These are phyloP conservation scores for Puccinia horiana DNA, from an alignment of 1,284 basidiomycete genomes.

Conservation along the genomic window DNA sequence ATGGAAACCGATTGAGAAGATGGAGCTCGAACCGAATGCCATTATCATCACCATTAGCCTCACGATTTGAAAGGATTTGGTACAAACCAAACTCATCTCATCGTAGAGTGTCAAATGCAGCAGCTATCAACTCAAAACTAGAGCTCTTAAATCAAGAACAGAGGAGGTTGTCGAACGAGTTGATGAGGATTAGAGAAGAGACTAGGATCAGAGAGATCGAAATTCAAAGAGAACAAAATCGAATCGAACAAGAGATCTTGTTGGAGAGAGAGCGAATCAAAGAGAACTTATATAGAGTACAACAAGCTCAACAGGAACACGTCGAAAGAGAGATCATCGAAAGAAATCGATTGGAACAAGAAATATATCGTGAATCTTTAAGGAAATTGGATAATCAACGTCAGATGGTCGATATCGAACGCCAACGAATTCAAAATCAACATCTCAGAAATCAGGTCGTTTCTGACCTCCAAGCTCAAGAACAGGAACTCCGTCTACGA, in stretches of 20 bases:
- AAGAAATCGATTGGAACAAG: conserved; percentile 47
- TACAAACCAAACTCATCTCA: conserved; percentile 27
- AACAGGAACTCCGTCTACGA: conserved; percentile 41
- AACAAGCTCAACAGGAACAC: conserved; percentile 47
- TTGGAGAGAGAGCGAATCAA: conserved; percentile 35
- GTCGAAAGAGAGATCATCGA: conserved; percentile 44
- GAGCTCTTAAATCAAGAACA: conserved; percentile 41
- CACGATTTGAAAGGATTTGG: conserved; percentile 48
- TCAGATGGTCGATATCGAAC: conserved; percentile 33
- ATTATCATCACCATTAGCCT: conserved; percentile 28
- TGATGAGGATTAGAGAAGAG: conserved; percentile 33
- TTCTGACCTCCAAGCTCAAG: conserved; percentile 37
- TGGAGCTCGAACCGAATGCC: conserved; percentile 48
- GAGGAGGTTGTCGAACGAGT: conserved; percentile 31
- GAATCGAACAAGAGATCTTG: conserved; percentile 40
- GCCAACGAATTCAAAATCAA: conserved; percentile 32
- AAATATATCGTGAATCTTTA: conserved; percentile 35
- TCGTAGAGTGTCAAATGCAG: conserved; percentile 34
- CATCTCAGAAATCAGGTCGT: conserved; percentile 42
- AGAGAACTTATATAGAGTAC: conserved; percentile 28
- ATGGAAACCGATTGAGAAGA: conserved; percentile 37
- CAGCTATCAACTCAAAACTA: conserved; percentile 30
- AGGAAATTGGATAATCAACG: conserved; percentile 40
- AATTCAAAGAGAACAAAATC: conserved; percentile 37
- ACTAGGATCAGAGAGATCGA: conserved; percentile 37